Evolutionary conservation across 2,329 filamentous ascomycete species (phyloP).

Genomic region (Neoascochyta sp.): DNA sequence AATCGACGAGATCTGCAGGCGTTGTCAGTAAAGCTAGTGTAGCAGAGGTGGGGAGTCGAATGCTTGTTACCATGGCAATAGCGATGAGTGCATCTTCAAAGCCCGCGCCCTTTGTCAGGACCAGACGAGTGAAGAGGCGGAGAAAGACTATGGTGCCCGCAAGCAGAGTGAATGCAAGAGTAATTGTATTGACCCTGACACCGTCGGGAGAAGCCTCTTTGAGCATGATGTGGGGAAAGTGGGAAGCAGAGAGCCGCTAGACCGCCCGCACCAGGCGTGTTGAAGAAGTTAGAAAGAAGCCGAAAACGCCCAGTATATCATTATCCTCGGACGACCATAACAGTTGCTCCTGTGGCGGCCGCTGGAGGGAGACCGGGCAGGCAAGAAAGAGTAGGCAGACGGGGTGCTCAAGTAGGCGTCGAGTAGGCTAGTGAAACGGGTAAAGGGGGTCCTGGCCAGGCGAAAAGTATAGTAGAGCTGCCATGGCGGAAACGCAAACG

Average conservation of each 20-base stretch:
- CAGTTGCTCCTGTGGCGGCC: conserved; percentile 1
- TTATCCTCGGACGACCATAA: conserved; percentile 3
- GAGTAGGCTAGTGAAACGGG: conserved; percentile 5
- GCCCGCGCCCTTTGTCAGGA: conserved; percentile 22
- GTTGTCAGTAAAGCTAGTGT: conserved; percentile 5
- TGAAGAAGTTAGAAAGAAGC: conserved; percentile 3
- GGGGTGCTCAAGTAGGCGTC: conserved; percentile 3
- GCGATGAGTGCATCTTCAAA: conserved; percentile 30
- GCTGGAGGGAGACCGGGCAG: conserved; percentile 1
- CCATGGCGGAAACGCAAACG: conserved; percentile 3
- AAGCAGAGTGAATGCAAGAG: conserved; percentile 31
- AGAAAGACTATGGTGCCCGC: conserved; percentile 28
- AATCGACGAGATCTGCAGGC: conserved; percentile 21
- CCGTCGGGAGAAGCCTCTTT: conserved; percentile 26
- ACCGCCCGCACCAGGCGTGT: conserved; percentile 5
- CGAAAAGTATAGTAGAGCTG: conserved; percentile 1
- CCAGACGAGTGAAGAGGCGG: conserved; percentile 28
- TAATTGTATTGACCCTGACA: conserved; percentile 29
- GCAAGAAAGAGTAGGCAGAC: conserved; percentile 4
- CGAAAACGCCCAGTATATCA: conserved; percentile 10
- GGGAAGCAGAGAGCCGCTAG: too few relatives aligned
- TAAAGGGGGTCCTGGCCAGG: conserved; percentile 2
- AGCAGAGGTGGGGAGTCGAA: conserved; percentile 1
- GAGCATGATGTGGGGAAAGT: conserved; percentile 7
- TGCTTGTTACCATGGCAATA: conserved; percentile 35